Base-by-base conservation (phyloP, 148 eudicot genomes). In the Fallopia convolvulus region DNA sequence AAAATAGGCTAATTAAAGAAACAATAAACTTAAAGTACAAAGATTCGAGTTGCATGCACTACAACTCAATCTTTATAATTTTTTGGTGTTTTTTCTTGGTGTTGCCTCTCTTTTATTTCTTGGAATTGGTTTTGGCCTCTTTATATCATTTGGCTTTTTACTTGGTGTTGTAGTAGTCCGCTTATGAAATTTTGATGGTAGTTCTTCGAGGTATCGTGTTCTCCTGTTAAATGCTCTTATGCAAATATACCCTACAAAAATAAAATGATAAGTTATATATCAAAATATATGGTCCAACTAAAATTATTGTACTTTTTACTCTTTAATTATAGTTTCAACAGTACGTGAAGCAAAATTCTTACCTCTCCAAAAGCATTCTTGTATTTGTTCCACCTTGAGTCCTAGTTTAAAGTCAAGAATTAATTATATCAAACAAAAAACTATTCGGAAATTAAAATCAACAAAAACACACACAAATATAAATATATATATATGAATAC, bases 281-380 rank as follows among this genome's bases (percentile, higher is more conserved):
- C 12, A 26, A 2, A 26, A 26, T 2, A 1, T 17, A 30, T 7
- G 21, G 9, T n/a, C n/a, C n/a, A n/a, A n/a, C 53, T 74, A 10
- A 48, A 74, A 74, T 15, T 42, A 44, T 44, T 55, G 61, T 18
- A 1, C 8, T n/a, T 55, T 14, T 17, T 5, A n/a, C 23, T 72
- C n/a, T 41, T 42, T 5, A 42, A 41, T 40, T 23, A 71, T 70
- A 36, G 42, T 15, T 72, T 17, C 6, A 39, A 2, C 6, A 56
- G n/a, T 33, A 0, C n/a, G n/a, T n/a, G n/a, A 4, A 21, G 56
- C 14, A 17, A 14, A 75, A 33, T 78, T 23, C 77, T 39, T 85
- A 91, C 95, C 95, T 83, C 55, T 53, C 78, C 84, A 78, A 68
- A 84, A 82, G 47, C 87, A 85, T 14, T 74, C 32, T 44, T 70